phyloP scores from a whole-genome alignment of 495 filamentous ascomycete species.

The Acidomyces sp. region DNA sequence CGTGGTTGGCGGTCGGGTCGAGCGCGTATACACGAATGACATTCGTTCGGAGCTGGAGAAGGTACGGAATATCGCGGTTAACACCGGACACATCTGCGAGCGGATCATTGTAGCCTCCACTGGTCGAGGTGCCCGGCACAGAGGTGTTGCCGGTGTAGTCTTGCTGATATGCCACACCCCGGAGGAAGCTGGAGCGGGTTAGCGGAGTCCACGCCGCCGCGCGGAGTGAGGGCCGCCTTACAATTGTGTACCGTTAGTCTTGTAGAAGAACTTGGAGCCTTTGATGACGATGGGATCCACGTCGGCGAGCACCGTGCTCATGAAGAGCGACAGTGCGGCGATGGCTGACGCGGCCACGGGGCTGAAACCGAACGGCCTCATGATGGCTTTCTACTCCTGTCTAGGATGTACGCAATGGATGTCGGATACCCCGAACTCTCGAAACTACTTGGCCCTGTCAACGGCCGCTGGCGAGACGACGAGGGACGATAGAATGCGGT shows the following conservation, averaged over 20 bases:
- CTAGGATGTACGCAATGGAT: constrained; percentile 8
- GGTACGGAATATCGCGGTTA: constrained; percentile 68
- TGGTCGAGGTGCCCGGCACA: constrained; percentile 28
- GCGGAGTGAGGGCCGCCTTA: too few species aligned
- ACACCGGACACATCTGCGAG: constrained; percentile 57
- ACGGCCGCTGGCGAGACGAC: too few species aligned
- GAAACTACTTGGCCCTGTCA: too few species aligned
- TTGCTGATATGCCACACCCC: constrained; percentile 77
- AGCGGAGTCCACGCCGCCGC: too few species aligned
- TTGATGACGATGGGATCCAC: constrained; percentile 33
- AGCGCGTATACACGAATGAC: constrained; percentile 88
- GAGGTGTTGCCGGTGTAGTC: constrained; percentile 41
- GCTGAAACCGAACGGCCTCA: constrained; percentile 17
- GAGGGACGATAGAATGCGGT: too few species aligned
- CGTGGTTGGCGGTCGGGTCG: constrained; percentile 65
- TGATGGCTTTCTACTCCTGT: constrained; percentile 1
- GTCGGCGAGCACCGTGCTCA: constrained; percentile 19
- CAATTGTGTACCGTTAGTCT: constrained; percentile 67
- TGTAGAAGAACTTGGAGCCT: constrained; percentile 73
- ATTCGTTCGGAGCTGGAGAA: constrained; percentile 69
- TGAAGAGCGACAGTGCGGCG: constrained; percentile 23
- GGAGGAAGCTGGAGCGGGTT: constrained; percentile 60
- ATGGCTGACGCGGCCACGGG: constrained; percentile 23
- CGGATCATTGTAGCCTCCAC: constrained; percentile 45
- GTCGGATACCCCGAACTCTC: too few species aligned